Conservation (phyloP, 306 rosid species). For the Pyrus communis region DNA sequence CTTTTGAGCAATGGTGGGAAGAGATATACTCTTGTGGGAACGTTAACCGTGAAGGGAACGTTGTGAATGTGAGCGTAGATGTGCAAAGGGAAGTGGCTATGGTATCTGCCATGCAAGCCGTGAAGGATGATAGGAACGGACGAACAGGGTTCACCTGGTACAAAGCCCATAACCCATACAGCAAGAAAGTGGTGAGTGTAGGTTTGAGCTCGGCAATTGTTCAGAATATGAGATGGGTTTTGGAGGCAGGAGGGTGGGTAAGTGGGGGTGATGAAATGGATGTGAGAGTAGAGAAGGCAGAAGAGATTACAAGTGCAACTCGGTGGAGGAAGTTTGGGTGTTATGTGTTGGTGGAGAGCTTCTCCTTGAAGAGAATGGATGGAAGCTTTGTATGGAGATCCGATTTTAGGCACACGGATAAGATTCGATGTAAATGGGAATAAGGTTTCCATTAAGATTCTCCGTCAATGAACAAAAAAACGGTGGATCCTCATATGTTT, state of each 20-base stretch:
- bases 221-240: slow-evolving; percentile 62
- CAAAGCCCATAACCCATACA: slow-evolving; percentile 35
- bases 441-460: neutral
- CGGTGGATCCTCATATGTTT: neutral
- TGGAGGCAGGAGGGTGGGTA: slow-evolving; percentile 70
- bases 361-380: slow-evolving; percentile 48
- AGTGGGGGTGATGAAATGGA: slow-evolving; percentile 34
- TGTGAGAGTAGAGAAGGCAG: slow-evolving; percentile 38
- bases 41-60: slow-evolving; percentile 13
- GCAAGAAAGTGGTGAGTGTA: slow-evolving; percentile 21
- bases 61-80: slow-evolving; percentile 35
- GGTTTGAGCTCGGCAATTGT: slow-evolving; percentile 58
- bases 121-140: slow-evolving; percentile 28
- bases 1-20: slow-evolving; percentile 78
- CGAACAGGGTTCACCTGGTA: slow-evolving; percentile 54
- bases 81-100: slow-evolving; percentile 56
- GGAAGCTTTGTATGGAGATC: slow-evolving; percentile 43
- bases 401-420: slow-evolving; percentile 54
- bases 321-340: slow-evolving; percentile 54
- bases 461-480: neutral
- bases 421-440: slow-evolving; percentile 50
- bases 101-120: slow-evolving; percentile 45
- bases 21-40: slow-evolving; percentile 57
- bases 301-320: slow-evolving; percentile 30
- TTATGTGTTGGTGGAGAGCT: slow-evolving; percentile 64